Evolutionary conservation across 1,284 basidiomycete genomes (phyloP), one percentile per base, ranked within the genome.

Genomic region (Ceratobasidium sp.): DNA sequence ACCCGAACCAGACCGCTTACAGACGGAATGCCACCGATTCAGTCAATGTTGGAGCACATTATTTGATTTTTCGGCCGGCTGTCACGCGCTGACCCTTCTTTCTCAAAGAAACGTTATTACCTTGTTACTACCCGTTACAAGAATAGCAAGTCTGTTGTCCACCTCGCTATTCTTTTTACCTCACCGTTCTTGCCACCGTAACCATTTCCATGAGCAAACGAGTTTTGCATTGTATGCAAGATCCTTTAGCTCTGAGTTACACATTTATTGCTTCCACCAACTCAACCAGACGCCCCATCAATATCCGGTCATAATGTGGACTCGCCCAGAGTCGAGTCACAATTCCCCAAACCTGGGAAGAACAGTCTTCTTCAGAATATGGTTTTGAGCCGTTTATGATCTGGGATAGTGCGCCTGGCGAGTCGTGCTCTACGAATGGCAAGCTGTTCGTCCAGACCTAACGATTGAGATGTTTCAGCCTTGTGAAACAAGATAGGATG

Each of bases 401-500:
- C 12, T 38, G 42, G 13, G 56, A 26, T 13, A 73, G 42, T 28
- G 70, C 70, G 9, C 59, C 33, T 2, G 70, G 57, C 3, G 59
- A 64, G 28, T 62, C 59, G 44, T 50, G 64, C 2, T 44, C 44
- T 12, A 40, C 70, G 23, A 61, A 73, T 23, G 70, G 70, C 20
- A 73, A 33, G 12, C 13, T 42, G 33, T 62, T 61, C 9, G 15
- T 38, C 33, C 44, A 61, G 20, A 73, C 48, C 70, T 73, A 52
- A 17, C 33, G 13, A 20, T 6, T 10, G 2, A 20, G 33, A 23
- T 40, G 61, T 62, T 12, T 38, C 40, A 7, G n/a, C 26, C 33
- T 4, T 46, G 5, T 12, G 12, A 50, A 26, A 28, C 4, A 33
- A 62, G 7, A 33, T 50, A 20, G 48, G 12, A 10, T 46, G n/a